Base-by-base conservation (phyloP, 495 filamentous ascomycete species). In the Penicillium manginii region DNA sequence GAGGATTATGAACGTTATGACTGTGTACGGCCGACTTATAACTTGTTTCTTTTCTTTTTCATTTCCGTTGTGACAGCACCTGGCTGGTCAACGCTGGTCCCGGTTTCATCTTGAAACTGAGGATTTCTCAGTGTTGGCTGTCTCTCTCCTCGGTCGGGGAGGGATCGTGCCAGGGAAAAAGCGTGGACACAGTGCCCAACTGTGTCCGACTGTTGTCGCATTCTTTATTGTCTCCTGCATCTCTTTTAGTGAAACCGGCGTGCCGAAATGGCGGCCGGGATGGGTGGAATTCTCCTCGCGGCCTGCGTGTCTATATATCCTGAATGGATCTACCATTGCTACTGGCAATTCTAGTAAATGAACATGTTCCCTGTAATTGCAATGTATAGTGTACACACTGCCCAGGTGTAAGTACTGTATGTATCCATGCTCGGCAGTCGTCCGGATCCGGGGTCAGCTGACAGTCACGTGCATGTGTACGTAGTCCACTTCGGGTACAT, bases 1-100 rank as follows among this genome's bases (percentile, higher is more conserved):
- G 75, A 76, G 73, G 72, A 77, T 77, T 70, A 80, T 72, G 77
- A 78, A 73, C 65, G 64, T 78, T 71, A 80, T 74, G 76, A 79
- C 72, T 66, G 67, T 78, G 67, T 74, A 78, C 69, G 75, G 74
- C 73, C 71, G 70, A 71, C 61, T 72, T 67, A 61, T 35, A 63
- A 47, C 21, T 63, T 66, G 5, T 64, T 50, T 43, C 58, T 65
- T 62, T 59, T 29, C 9, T 8, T 4, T 50, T 55, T 51, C 58
- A 40, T 59, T 57, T 51, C 50, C 31, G 45, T 43, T 52, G 39
- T 56, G 48, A 45, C 60, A 46, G 50, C 33, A 22, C 46, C 51
- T 62, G 49, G 57, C 31, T 8, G 22, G 45, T 45, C 45, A 14
- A 14, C 4, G 19, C 40, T 4, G 5, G 40, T 19, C n/a, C 40